Base-by-base conservation (phyloP, 129 eudicot species). In the Flaveria ramosissima region DNA sequence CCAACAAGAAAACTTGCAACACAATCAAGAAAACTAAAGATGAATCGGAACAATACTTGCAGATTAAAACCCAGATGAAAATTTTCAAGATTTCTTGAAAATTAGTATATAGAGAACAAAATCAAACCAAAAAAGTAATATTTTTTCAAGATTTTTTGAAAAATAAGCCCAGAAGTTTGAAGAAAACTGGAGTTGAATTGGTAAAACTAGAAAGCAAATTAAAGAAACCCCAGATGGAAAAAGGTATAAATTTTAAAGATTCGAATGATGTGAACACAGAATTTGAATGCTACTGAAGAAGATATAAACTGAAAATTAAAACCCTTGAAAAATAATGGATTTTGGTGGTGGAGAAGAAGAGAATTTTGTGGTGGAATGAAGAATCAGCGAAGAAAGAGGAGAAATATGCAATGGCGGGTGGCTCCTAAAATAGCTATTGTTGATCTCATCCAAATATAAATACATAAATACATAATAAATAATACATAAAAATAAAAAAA, bases 301-400 rank as follows among this genome's bases (percentile, higher is more conserved):
- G 6, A 68, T 32, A 30, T 43, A 11, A 1, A 68, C 6, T 14
- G 23, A 56, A 52, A 69, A 72, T 24, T 2, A 74, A 51, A 71
- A 62, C 17, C 46, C 66, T 50, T 62, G 9, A 14, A 79, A 72
- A 80, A 73, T 7, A 60, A 47, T 41, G 75, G 79, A 52, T 66
- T 66, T 80, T 80, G 76, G 70, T 80, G 76, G 80, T 73, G 74
- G 79, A 80, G 83, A 73, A 39, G 59, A 68, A 47, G 57, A 64
- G 77, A 79, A 79, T 79, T 66, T 55, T 75, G 71, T 80, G 80
- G 80, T 68, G 79, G 74, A 74, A 80, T 9, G 79, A 74, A 80
- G 76, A 80, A 80, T 73, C 46, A 59, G 69, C 27, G 51, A 32
- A 67, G 30, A 47, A 46, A 60, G 15, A 8, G 61, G 62, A 30